These are phyloP conservation scores for Zalerion maritima DNA, from an alignment of 495 filamentous ascomycete species.

Conservation along the genomic window DNA sequence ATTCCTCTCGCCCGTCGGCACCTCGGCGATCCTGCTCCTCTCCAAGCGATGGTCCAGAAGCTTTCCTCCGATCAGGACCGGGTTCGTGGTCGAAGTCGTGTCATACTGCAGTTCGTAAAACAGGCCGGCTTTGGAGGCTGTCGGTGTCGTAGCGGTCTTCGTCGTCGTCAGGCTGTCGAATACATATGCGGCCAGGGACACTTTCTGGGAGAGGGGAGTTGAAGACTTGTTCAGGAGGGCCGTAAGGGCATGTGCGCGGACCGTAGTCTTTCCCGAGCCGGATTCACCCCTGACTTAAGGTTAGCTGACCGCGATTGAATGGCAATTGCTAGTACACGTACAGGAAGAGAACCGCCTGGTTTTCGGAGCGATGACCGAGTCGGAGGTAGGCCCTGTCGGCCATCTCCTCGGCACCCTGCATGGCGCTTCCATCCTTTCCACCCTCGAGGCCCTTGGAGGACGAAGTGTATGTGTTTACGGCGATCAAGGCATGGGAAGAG, in stretches of 20 bases:
- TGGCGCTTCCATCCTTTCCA: constrained; percentile 67
- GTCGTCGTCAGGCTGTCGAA: constrained; percentile 95
- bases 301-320: constrained; percentile 1
- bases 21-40: constrained; percentile 72
- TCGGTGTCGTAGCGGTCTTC: constrained; percentile 91
- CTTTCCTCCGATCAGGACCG: constrained; percentile 83
- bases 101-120: constrained; percentile 96
- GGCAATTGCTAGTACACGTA: constrained; percentile 30
- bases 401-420: constrained; percentile 78
- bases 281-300: constrained; percentile 60
- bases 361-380: constrained; percentile 78
- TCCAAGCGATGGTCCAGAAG: constrained; percentile 86
- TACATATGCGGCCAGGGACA: constrained; percentile 84
- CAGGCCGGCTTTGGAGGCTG: constrained; percentile 86
- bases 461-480: constrained; percentile 83
- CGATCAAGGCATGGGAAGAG: constrained; percentile 79
- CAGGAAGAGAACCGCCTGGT: constrained; percentile 86
- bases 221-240: constrained; percentile 74
- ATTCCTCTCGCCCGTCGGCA: constrained; percentile 89
- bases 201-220: constrained; percentile 80
- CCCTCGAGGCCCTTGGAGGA: constrained; percentile 83
- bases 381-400: constrained; percentile 71
- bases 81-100: constrained; percentile 62
- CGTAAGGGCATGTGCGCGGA: constrained; percentile 75
- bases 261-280: constrained; percentile 86